Conservation (phyloP, 768 basidiomycete genomes). For the Suillus discolor region DNA sequence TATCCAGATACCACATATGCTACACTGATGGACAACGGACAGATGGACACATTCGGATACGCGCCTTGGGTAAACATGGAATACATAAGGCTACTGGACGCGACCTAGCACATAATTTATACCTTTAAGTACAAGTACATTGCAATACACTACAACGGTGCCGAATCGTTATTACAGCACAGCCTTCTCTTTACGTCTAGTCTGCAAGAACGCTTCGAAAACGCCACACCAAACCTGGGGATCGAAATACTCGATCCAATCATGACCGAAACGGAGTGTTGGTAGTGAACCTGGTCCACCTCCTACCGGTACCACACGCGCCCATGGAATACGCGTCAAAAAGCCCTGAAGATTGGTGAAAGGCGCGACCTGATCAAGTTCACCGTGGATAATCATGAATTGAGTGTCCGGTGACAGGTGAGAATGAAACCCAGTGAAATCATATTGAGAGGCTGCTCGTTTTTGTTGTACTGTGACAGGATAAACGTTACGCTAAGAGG, state of each 20-base stretch:
- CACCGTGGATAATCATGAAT: slow-evolving; percentile 45
- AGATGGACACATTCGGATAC: slow-evolving; percentile 11
- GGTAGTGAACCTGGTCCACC: slow-evolving; percentile 33
- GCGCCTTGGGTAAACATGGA: slow-evolving; percentile 46
- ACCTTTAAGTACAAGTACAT: neutral
- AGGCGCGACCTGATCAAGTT: slow-evolving; percentile 41
- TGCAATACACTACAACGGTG: neutral
- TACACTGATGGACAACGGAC: slow-evolving; percentile 14
- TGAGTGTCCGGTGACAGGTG: slow-evolving; percentile 33
- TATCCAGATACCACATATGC: slow-evolving; percentile 28
- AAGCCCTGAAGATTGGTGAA: slow-evolving; percentile 40
- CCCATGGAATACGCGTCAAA: slow-evolving; percentile 39
- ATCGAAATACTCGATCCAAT: slow-evolving; percentile 51
- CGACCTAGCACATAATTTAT: slow-evolving; percentile 14
- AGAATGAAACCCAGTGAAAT: slow-evolving; percentile 35
- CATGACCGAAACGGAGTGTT: slow-evolving; percentile 42
- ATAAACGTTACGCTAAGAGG: neutral
- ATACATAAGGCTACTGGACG: slow-evolving; percentile 45
- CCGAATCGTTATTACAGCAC: slow-evolving; percentile 7
- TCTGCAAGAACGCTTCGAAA: slow-evolving; percentile 37
- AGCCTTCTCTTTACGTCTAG: slow-evolving; percentile 5
- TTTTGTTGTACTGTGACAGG: slow-evolving; percentile 8
- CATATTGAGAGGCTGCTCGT: slow-evolving; percentile 14
- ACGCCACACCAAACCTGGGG: slow-evolving; percentile 42
- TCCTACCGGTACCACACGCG: slow-evolving; percentile 37